Percentiles rank a stretch among this genome's conserved stretches.
phyloP scores from a whole-genome alignment of 2,329 filamentous ascomycete species.

The Talaromyces funiculosus region DNA sequence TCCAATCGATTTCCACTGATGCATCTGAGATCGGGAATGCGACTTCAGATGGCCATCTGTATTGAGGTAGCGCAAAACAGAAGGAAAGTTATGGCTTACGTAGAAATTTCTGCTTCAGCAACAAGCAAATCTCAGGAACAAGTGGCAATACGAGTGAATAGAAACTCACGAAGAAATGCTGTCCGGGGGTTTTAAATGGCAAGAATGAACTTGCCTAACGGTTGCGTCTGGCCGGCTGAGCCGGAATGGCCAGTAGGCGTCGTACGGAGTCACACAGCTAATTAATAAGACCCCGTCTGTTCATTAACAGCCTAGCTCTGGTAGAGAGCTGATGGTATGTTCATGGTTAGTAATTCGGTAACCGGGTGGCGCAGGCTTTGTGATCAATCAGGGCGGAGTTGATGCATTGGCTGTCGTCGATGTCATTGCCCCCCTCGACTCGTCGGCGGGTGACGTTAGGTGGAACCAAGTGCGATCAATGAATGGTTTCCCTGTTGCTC shows the following conservation, averaged over 20 bases:
- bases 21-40: neutral
- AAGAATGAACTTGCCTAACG: neutral
- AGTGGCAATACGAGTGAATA: neutral
- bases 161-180: neutral
- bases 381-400: conserved; percentile 7
- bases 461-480: neutral
- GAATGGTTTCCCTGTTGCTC: conserved; percentile 1
- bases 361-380: conserved; percentile 8
- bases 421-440: conserved; percentile 12
- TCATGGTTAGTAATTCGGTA: neutral
- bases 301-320: neutral
- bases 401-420: neutral
- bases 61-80: neutral
- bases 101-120: neutral
- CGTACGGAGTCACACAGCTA: neutral
- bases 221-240: conserved; percentile 1
- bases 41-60: neutral
- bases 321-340: neutral
- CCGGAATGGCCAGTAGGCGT: conserved; percentile 6
- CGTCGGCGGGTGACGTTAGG: neutral
- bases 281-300: neutral
- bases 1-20: neutral
- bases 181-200: neutral
- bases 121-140: neutral
- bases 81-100: neutral